Evolutionary conservation across 208 protist genomes (phyloP), one percentile per base, ranked within the genome.

Genomic region (Crithidia bombi): DNA sequence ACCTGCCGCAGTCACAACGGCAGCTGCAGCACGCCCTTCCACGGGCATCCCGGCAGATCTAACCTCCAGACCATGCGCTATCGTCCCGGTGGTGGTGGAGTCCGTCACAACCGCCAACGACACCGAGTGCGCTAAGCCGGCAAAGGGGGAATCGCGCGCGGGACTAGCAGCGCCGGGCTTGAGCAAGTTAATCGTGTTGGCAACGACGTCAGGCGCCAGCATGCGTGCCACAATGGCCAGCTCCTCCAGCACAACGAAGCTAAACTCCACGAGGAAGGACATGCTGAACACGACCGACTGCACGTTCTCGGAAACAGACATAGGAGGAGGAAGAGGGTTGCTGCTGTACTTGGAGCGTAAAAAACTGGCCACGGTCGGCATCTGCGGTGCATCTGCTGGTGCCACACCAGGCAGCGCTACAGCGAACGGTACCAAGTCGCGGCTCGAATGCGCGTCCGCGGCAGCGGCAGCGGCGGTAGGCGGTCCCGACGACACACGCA

Each of bases 101-200:
- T 65, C 44, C 14, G 59, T 43, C 44, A 41, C 59, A 2, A 41
- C 21, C 30, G 32, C 5, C 41, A 51, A 19, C 23, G 44, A 65
- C 6, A 30, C 59, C 32, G 59, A 54, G 44, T 65, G 59, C 5
- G 44, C 54, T 0, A 54, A 17, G 33, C 30, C 41, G 21, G 41
- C 30, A 23, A 51, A 39, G 30, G 54, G 44, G 5, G 59, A 65
- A 43, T 54, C 32, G 0, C 44, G 41, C 5, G 59, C 28, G 44
- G 54, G 21, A 32, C 41, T 65, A 25, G 44, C 17, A 9, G 59
- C 44, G 41, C 30, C 25, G 32, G 41, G 59, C 30, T 39, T 5
- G 19, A 65, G 28, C 44, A 54, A 3, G 44, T 65, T 21, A 26
- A 65, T 65, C 30, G 59, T n/a, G 44, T 51, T 17, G 10, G 30